Base-by-base conservation (phyloP, 495 filamentous ascomycete genomes). In the Tuber calosporum region DNA sequence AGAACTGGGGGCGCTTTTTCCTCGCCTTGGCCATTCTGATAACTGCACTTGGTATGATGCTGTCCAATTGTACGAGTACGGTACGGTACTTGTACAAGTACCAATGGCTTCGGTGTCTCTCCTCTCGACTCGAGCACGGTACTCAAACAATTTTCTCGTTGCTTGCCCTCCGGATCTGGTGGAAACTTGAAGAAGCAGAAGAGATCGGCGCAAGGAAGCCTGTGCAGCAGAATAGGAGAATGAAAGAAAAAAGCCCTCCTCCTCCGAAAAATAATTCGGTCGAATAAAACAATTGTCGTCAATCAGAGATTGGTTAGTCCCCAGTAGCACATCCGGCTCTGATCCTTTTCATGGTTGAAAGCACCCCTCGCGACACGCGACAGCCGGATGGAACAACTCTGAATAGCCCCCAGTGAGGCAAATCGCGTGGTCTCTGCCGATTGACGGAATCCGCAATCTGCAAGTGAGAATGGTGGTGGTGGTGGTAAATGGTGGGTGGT, bases 341-440 rank as follows among this genome's bases (percentile, higher is more conserved):
- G 74, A 69, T 75, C 69, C 72, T 62, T 76, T 70, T 72, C 69
- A 67, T 70, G 76, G 76, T 78, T 69, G 77, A 73, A 78, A 75
- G 71, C 76, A 77, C 76, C n/a, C 53, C 53, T 13, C 40, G 77
- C 74, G 75, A 77, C 76, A 78, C 76, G 76, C 76, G 76, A 78
- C 76, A 78, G 68, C 72, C 76, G 76, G 76, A 78, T 73, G 75
- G 74, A 67, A 73, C 45, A 73, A 69, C 66, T 73, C 66, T 73
- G 72, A 77, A 74, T 77, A 78, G 76, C 76, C 73, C 73, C 70
- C 72, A 75, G 73, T 42, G 71, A 72, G 70, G 76, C 70, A 70
- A 80, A 80, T 80, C 79, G 79, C 79, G 79, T 80, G 79, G 79
- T 80, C 79, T 70, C 74, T 75, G 79, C 79, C 79, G 79, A 80